Base-by-base conservation (phyloP, 768 basidiomycete species). In the Termitomyces sp. region DNA sequence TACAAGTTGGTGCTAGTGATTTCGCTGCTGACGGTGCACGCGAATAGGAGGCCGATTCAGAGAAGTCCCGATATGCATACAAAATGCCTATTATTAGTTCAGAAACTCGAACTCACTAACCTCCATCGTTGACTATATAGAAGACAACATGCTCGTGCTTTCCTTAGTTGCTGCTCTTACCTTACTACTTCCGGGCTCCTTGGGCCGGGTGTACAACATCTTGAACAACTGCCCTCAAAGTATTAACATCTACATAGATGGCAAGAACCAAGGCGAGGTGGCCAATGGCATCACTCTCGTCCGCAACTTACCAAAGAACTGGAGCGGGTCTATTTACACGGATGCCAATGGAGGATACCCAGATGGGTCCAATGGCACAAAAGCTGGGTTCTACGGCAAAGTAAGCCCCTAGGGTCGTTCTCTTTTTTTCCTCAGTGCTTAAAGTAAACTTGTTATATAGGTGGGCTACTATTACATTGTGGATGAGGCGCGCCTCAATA, bases 391-490 rank as follows among this genome's bases (percentile, higher is more conserved):
- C 49, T 66, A 65, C 39, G 63, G 66, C 25, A 56, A 63, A 52
- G 68, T 67, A 40, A 54, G 60, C 48, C 39, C 17, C n/a, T 47
- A 19, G 19, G 23, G 27, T 37, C 43, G 30, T 54, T n/a, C 16
- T 6, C n/a, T 40, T 27, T 27, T n/a, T 17, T 34, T 16, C 12
- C 17, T 27, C 49, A 21, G 45, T 9, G 40, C 37, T 12, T 5
- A 43, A 6, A 19, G 27, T 37, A 23, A 50, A 34, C 10, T 25
- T 19, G 11, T 25, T 37, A 41, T 25, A 41, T 25, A 70, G 67
- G 52, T 58, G 9, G 45, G 60, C 27, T 64, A 65, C 49, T 74
- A 72, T 52, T 73, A 70, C 41, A 63, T 73, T 27, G 68, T 71
- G 32, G 69, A 71, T 52, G 48, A 62, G 3, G 57, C 65, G 19